Evolutionary conservation across 2,329 filamentous ascomycete genomes (phyloP).

Genomic region (Chaetomiaceae sp.): DNA sequence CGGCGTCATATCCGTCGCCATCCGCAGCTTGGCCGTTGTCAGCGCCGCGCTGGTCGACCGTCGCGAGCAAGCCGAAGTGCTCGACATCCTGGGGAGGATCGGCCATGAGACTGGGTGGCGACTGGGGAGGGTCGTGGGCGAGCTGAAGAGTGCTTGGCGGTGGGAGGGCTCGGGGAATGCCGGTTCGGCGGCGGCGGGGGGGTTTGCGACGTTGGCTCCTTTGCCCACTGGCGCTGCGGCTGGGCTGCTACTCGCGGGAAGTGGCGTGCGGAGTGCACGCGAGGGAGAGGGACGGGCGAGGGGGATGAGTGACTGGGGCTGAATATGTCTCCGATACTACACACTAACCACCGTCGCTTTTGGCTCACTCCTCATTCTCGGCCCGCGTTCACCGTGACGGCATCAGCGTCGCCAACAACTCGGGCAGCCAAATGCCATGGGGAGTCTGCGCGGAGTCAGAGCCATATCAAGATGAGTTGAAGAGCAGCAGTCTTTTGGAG

Average conservation of each 20-base stretch:
- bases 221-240: neutral
- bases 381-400: too few relatives aligned
- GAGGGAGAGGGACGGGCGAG: neutral
- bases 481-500: too few relatives aligned
- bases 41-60: conserved; percentile 65
- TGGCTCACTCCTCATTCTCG: too few relatives aligned
- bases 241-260: neutral
- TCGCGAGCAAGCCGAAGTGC: conserved; percentile 74
- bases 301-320: neutral
- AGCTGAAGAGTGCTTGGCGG: conserved; percentile 73
- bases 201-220: neutral
- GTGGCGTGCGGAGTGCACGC: neutral
- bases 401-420: too few relatives aligned
- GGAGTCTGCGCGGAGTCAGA: too few relatives aligned
- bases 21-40: conserved; percentile 74
- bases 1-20: conserved; percentile 72
- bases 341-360: too few relatives aligned
- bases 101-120: conserved; percentile 74
- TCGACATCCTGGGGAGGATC: conserved; percentile 72
- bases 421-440: too few relatives aligned
- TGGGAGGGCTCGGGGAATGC: conserved; percentile 48
- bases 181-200: neutral
- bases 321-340: too few relatives aligned
- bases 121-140: conserved; percentile 64
- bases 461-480: too few relatives aligned